Base-by-base conservation (phyloP, 208 protist species). In the Trypanosoma brucei region DNA sequence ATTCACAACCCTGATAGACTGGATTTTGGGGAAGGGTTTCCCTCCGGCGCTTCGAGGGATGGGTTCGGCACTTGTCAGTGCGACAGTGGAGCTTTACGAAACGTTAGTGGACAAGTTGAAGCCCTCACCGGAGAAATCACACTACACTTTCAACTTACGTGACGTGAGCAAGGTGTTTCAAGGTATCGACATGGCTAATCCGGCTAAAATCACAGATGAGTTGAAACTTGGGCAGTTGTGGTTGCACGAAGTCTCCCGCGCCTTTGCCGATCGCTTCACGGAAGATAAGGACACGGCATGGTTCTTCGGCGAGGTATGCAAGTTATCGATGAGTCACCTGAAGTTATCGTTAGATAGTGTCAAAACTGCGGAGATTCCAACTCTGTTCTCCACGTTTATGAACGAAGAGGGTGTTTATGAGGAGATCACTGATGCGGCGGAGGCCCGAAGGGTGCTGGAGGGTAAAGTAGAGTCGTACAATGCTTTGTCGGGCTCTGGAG, bases 101-200 rank as follows among this genome's bases (percentile, higher is more conserved):
- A 91, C 75, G 0, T 83, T 98, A n/a, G 72, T 88, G 30, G 68
- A 85, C 30, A 94, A 96, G 34, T 77, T 99, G 45, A 97, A 97
- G 60, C 97, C 98, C 7, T 98, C 98, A 7, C 98, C 98, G 33
- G 78, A 96, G 72, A 98, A 98, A 79, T 97, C 91, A 49, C 98
- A 99, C 80, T 99, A 99, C 80, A 97, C 95, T 14, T 99, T 99
- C 81, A 99, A 99, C 74, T 64, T 99, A 65, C 92, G 98, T 57
- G 98, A 99, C 72, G 81, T 98, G 22, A 91, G 93, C 49, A 97
- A 97, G 65, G 92, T 90, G 34, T 97, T 97, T 65, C 92, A 97
- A 70, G 96, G 97, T 45, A 88, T 98, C 59, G 79, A 89, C 65
- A 87, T 94, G 78, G 84, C 72, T 36, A 79, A 81, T 62, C 65